phyloP scores from a whole-genome alignment of 2,329 filamentous ascomycete genomes.

The Aureobasidium zeae region DNA sequence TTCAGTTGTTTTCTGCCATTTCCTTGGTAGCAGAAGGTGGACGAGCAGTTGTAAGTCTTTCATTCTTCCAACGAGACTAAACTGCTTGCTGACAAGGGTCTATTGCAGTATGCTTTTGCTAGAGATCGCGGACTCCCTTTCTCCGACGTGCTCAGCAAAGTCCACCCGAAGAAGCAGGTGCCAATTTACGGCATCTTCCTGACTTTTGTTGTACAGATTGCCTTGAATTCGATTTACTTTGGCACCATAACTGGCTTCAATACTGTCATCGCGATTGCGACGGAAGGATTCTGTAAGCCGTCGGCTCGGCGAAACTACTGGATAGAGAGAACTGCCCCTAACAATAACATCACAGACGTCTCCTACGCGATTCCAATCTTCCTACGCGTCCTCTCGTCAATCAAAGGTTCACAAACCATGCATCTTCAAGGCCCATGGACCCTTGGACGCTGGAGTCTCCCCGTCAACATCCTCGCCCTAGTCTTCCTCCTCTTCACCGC shows the following conservation, averaged over 20 bases:
- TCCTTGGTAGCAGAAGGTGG: slow-evolving; percentile 41
- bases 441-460: slow-evolving; percentile 37
- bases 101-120: slow-evolving; percentile 35
- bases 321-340: neutral
- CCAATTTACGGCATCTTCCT: slow-evolving; percentile 19
- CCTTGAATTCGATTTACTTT: slow-evolving; percentile 21
- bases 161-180: slow-evolving; percentile 14
- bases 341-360: slow-evolving; percentile 34
- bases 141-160: slow-evolving; percentile 36
- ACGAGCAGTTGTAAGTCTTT: slow-evolving; percentile 28
- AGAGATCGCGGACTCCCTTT: slow-evolving; percentile 47
- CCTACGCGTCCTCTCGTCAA: slow-evolving; percentile 40
- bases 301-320: too few relatives aligned
- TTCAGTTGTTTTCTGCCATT: slow-evolving; percentile 38
- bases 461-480: slow-evolving; percentile 43
- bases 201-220: slow-evolving; percentile 16
- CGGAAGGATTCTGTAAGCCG: slow-evolving; percentile 46
- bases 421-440: slow-evolving; percentile 37
- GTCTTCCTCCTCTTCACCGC: slow-evolving; percentile 45
- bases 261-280: slow-evolving; percentile 43
- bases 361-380: slow-evolving; percentile 49
- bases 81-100: neutral
- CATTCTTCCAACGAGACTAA: neutral
- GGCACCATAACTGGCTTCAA: slow-evolving; percentile 18
- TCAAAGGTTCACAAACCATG: slow-evolving; percentile 32